These are phyloP conservation scores for Termitomyces sp. DNA, from an alignment of 768 basidiomycete genomes.

Conservation along the genomic window DNA sequence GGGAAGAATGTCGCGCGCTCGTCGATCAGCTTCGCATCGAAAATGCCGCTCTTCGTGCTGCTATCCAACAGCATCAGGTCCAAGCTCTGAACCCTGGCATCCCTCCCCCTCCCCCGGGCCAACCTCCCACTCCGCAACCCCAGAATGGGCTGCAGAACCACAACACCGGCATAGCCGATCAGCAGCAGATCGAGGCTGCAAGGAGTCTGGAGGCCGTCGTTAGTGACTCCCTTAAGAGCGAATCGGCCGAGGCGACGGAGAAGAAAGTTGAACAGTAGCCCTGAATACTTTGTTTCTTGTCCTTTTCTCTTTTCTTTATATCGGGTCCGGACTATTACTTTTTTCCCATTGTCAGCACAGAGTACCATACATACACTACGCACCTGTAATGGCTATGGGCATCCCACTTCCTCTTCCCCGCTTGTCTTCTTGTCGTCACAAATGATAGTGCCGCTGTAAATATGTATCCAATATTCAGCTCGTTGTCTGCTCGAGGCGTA, in stretches of 20 bases:
- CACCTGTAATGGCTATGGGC: too few species aligned
- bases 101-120: background rate
- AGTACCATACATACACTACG: background rate
- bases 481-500: background rate
- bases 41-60: slow-evolving; percentile 73
- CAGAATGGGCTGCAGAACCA: background rate
- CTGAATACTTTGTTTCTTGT: background rate
- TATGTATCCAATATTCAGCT: background rate
- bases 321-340: background rate
- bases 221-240: slow-evolving; percentile 22
- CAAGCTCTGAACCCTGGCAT: slow-evolving; percentile 32
- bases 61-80: slow-evolving; percentile 34
- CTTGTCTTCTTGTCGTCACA: background rate
- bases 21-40: slow-evolving; percentile 87
- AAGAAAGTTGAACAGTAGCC: background rate
- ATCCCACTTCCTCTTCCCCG: background rate
- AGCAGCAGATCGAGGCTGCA: slow-evolving; percentile 20
- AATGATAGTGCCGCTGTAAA: background rate
- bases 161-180: slow-evolving; percentile 3
- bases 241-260: background rate
- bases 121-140: background rate
- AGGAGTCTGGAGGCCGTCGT: slow-evolving; percentile 22
- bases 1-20: slow-evolving; percentile 87
- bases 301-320: background rate
- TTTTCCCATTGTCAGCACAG: too few species aligned